Evolutionary conservation across 345 rosid species (phyloP).

Genomic region (Zanthoxylum bungeanum): DNA sequence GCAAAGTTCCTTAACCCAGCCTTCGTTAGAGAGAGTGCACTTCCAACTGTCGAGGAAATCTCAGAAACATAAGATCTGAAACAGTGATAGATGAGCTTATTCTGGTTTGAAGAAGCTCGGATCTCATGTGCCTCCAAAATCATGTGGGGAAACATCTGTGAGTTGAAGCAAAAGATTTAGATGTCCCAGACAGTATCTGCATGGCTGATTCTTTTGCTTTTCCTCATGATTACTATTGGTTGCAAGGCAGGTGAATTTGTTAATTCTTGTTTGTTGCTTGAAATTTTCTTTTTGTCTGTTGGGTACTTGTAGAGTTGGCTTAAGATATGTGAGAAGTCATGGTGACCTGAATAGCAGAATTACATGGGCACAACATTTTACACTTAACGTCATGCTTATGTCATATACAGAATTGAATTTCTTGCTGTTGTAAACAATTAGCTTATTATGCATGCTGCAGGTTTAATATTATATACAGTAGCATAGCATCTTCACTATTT

Average conservation of each 20-base stretch:
- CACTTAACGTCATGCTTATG: conserved; percentile 24
- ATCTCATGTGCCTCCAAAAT: neutral
- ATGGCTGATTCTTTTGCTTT: conserved; percentile 32
- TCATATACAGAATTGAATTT: conserved; percentile 25
- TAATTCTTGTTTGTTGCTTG: conserved; percentile 48
- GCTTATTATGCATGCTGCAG: conserved; percentile 19
- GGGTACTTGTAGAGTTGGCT: conserved; percentile 47
- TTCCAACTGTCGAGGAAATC: conserved; percentile 77
- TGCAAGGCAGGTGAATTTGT: conserved; percentile 41
- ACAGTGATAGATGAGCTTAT: conserved; percentile 13
- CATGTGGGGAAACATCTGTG: conserved; percentile 14
- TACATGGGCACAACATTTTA: conserved; percentile 18
- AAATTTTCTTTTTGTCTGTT: conserved; percentile 15
- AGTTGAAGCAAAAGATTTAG: conserved; percentile 33
- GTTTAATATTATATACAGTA: conserved; percentile 14
- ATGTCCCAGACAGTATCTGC: conserved; percentile 16
- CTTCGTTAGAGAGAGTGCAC: conserved; percentile 63
- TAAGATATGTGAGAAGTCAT: conserved; percentile 34
- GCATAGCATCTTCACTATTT: conserved; percentile 4
- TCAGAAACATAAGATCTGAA: conserved; percentile 41
- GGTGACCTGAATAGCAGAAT: conserved; percentile 33
- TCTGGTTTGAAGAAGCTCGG: conserved; percentile 14
- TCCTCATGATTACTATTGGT: conserved; percentile 24
- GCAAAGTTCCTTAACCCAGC: conserved; percentile 84
- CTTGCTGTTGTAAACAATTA: conserved; percentile 35